phyloP scores from a whole-genome alignment of 208 protist species.

The Trypanosoma cruzi region DNA sequence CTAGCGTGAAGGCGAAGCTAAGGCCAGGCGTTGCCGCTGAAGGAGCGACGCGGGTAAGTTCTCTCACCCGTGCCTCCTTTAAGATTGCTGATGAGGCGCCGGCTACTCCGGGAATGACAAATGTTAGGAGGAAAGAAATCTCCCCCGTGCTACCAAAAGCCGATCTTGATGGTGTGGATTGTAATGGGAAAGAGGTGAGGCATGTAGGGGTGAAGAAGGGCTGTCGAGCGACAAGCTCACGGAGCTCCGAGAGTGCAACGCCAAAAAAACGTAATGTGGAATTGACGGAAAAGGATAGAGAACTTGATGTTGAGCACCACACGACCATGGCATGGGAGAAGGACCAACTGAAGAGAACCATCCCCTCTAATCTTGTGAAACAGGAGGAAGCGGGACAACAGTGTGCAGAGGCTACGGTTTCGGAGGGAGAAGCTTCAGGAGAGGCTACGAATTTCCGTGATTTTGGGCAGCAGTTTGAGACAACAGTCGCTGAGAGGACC shows the following conservation, averaged over 20 bases:
- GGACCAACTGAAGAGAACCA: neutral
- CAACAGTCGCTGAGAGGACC: slow-evolving; percentile 18
- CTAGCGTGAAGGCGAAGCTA: neutral
- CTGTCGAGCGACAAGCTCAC: neutral
- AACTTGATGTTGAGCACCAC: slow-evolving; percentile 1
- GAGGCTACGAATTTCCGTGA: slow-evolving; percentile 19
- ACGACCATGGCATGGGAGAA: neutral
- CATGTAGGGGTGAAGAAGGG: neutral
- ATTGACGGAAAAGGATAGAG: slow-evolving; percentile 2
- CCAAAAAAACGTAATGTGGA: slow-evolving; percentile 2
- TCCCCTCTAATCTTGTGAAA: neutral
- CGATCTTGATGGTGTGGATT: neutral
- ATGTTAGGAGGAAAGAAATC: neutral
- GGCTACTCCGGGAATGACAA: neutral
- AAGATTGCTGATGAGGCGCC: neutral
- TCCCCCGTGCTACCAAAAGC: neutral
- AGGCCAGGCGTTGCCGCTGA: neutral
- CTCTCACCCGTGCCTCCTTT: neutral
- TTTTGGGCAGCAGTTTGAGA: slow-evolving; percentile 32
- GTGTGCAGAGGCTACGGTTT: neutral
- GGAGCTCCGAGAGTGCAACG: neutral
- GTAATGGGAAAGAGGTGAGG: neutral
- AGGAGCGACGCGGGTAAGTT: neutral
- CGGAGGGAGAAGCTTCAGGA: slow-evolving; percentile 17
- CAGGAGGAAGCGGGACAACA: neutral